Evolutionary conservation across 257 asterid species (phyloP), one percentile per base, ranked within the genome.

Genomic region (Salvia miltiorrhiza): DNA sequence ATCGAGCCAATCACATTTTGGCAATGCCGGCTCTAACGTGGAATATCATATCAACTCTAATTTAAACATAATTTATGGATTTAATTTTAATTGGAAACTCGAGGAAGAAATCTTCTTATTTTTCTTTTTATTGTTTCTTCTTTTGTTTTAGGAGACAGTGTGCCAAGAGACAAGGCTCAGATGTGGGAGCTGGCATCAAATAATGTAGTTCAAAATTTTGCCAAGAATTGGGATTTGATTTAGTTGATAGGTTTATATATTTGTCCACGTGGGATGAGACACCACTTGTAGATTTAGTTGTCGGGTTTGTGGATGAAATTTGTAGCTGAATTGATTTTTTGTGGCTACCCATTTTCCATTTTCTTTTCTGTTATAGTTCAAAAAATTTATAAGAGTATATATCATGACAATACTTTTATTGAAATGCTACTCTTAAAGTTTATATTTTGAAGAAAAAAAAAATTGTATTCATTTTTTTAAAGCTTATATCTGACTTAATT

Each of bases 81-180:
- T 26, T 26, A 26, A 26, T 26, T 26, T 26, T 26, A 26, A 26
- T 26, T 26, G 47, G 47, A 41, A 11, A 40, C 45, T 11, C 3
- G 1, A 40, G 4, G 35, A 20, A 16, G 50, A 33, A 52, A 39
- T 52, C 16, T 52, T 26, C 11, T 24, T 20, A 9, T 14, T 0
- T 13, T 11, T n/a, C n/a, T n/a, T n/a, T n/a, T n/a, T n/a, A n/a
- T n/a, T n/a, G n/a, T n/a, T n/a, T n/a, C n/a, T 1, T 8, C 3
- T 1, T 50, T 9, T 50, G 2, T 3, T 19, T 9, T 50, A 61
- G 67, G 70, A 60, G 82, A 82, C 81, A 79, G 39, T 48, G 53
- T 53, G 20, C 67, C 80, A 45, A 56, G 76, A 40, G 78, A 76
- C 81, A 69, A 32, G 80, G 77, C 50, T 59, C 32, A 72, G 13